A percentile compares a stretch with the other conserved stretches of the same genome.
These are phyloP conservation scores for Solanum chiquidenum DNA, from an alignment of 257 asterid species.

Conservation along the genomic window DNA sequence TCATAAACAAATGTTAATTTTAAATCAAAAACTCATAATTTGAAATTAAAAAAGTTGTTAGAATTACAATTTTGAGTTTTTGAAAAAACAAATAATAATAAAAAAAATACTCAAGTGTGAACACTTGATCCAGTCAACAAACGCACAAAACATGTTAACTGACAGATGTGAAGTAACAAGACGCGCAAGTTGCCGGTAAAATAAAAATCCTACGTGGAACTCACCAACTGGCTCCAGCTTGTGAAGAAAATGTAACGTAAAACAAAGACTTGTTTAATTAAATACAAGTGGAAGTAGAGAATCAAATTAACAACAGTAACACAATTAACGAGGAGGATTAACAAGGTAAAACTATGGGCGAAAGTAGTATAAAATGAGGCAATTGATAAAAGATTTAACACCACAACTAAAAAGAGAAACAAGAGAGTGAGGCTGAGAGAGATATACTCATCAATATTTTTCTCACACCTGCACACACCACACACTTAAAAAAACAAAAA, in stretches of 20 bases:
- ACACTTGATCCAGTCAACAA: background rate
- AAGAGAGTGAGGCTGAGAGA: constrained; percentile 38
- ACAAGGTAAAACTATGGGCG: constrained; percentile 8
- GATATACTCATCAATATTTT: constrained; percentile 10
- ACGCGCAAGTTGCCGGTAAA: background rate
- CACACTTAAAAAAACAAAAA: background rate
- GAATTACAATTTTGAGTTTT: background rate
- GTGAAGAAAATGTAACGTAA: background rate
- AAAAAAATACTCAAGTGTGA: background rate
- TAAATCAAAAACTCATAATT: background rate
- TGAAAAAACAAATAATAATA: background rate
- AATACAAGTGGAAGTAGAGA: background rate
- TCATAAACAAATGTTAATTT: no score
- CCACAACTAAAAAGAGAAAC: constrained; percentile 1
- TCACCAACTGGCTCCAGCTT: background rate
- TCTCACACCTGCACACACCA: constrained; percentile 58
- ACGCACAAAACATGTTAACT: background rate
- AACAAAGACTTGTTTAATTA: background rate
- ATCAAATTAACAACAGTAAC: background rate
- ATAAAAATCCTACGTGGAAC: background rate
- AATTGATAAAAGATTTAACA: background rate
- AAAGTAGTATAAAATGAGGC: constrained; percentile 24
- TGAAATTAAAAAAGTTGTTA: no score
- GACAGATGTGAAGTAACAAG: background rate
- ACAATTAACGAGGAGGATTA: constrained; percentile 18